Percentiles rank a stretch among this genome's conserved stretches.
Conservation (phyloP, 495 filamentous ascomycete genomes). For the Xylaria curta region DNA sequence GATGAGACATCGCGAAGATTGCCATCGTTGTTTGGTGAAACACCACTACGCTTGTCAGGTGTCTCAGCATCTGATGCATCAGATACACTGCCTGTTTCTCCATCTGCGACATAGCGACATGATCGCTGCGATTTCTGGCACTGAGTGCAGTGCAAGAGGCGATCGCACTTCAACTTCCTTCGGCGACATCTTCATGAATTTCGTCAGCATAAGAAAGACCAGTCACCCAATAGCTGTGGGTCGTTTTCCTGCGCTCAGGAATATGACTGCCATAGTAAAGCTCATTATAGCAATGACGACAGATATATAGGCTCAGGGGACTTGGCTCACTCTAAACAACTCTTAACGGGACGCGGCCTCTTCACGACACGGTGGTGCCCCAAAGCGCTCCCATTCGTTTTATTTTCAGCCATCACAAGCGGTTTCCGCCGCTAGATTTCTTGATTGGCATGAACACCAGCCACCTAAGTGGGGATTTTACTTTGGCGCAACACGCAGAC, state of each 20-base stretch:
- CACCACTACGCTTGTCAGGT: slow-evolving; percentile 42
- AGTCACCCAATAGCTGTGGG: not conserved
- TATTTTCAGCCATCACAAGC: slow-evolving; percentile 15
- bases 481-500: not conserved
- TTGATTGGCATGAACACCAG: not conserved
- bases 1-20: slow-evolving; percentile 27
- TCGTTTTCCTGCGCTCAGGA: not conserved
- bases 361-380: slow-evolving; percentile 41
- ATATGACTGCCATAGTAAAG: not conserved
- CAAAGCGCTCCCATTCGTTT: slow-evolving; percentile 7
- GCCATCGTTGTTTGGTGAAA: slow-evolving; percentile 27
- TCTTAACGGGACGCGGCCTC: slow-evolving; percentile 52
- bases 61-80: slow-evolving; percentile 45
- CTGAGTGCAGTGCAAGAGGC: slow-evolving; percentile 60
- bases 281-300: not conserved
- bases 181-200: slow-evolving; percentile 52
- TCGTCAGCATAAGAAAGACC: slow-evolving; percentile 1
- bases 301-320: not conserved
- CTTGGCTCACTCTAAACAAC: slow-evolving; percentile 42
- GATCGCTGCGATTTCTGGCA: slow-evolving; percentile 58
- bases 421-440: not conserved
- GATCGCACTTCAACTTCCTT: slow-evolving; percentile 66
- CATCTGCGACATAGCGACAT: slow-evolving; percentile 46
- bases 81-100: slow-evolving; percentile 40
- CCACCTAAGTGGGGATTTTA: not conserved